phyloP scores from a whole-genome alignment of 345 rosid genomes.

The Murraya paniculata region DNA sequence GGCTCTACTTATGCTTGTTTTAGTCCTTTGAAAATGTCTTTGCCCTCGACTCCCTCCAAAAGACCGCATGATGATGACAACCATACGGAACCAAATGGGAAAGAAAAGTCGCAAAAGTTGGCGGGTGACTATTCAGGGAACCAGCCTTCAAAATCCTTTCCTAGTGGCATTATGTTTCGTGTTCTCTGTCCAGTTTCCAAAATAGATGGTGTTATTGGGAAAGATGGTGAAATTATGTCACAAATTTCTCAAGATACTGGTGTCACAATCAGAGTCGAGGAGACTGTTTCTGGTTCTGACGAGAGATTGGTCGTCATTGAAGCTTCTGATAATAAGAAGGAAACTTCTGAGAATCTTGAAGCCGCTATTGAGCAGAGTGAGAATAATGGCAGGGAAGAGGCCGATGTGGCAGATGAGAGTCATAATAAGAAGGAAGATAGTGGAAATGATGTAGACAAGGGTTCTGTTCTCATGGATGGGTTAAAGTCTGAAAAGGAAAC shows the following conservation, averaged over 20 bases:
- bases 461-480: conserved; percentile 28
- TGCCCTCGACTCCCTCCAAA: conserved; percentile 51
- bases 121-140: conserved; percentile 20
- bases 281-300: conserved; percentile 47
- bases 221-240: conserved; percentile 37
- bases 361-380: conserved; percentile 13
- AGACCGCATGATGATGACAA: conserved; percentile 39
- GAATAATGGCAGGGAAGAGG: conserved; percentile 21
- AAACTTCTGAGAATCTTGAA: conserved; percentile 28
- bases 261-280: conserved; percentile 50
- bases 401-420: conserved; percentile 17
- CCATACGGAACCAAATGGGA: conserved; percentile 39
- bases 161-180: conserved; percentile 31
- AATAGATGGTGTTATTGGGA: conserved; percentile 35
- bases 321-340: conserved; percentile 20
- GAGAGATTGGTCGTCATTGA: conserved; percentile 51
- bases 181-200: conserved; percentile 47
- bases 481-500: conserved; percentile 30
- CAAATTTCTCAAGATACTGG: conserved; percentile 54
- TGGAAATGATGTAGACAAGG: conserved; percentile 27
- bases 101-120: conserved; percentile 49
- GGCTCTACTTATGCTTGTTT: background rate
- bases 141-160: conserved; percentile 24
- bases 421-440: conserved; percentile 23
- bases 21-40: conserved; percentile 37